A percentile compares a stretch with the other conserved stretches of the same genome.
phyloP scores from a whole-genome alignment of 164 flowering plant genomes.

The Euptelea pleiosperma region DNA sequence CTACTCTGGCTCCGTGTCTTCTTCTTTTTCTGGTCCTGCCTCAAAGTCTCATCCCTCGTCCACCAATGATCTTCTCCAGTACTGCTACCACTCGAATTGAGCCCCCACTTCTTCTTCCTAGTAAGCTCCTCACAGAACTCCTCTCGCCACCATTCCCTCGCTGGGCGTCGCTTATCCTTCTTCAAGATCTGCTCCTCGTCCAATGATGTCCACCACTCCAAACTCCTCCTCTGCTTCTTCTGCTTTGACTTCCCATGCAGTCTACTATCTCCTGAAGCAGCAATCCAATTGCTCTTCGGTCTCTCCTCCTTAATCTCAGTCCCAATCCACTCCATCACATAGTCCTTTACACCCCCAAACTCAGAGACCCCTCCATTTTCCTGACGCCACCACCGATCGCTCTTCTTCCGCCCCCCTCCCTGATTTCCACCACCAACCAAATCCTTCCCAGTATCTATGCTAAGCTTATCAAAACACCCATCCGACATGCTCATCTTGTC shows the following conservation, averaged over 20 bases:
- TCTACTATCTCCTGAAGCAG: conserved; percentile 22
- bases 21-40: conserved; percentile 36
- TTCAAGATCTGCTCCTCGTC: conserved; percentile 48
- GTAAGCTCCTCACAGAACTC: conserved; percentile 78
- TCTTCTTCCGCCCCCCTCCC: conserved; percentile 35
- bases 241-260: conserved; percentile 22
- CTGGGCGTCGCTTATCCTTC: conserved; percentile 61
- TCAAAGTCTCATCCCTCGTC: conserved; percentile 50
- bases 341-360: conserved; percentile 75
- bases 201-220: conserved; percentile 85
- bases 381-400: conserved; percentile 92
- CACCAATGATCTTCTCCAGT: conserved; percentile 52
- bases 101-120: conserved; percentile 48
- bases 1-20: conserved; percentile 46
- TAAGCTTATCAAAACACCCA: conserved; percentile 51
- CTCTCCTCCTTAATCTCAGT: conserved; percentile 84
- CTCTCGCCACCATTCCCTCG: conserved; percentile 95
- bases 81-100: conserved; percentile 22
- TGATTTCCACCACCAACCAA: conserved; percentile 18
- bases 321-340: conserved; percentile 99
- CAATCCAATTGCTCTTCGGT: conserved; percentile 64
- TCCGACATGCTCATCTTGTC: conserved; percentile 61
- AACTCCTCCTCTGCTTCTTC: conserved; percentile 44
- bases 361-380: conserved; percentile 55
- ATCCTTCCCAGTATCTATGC: conserved; percentile 65